A percentile compares a stretch with the other conserved stretches of the same genome.
These are phyloP conservation scores for Ulota crispa DNA, from an alignment of 225 moss, liverwort and hornwort genomes.

Conservation along the genomic window DNA sequence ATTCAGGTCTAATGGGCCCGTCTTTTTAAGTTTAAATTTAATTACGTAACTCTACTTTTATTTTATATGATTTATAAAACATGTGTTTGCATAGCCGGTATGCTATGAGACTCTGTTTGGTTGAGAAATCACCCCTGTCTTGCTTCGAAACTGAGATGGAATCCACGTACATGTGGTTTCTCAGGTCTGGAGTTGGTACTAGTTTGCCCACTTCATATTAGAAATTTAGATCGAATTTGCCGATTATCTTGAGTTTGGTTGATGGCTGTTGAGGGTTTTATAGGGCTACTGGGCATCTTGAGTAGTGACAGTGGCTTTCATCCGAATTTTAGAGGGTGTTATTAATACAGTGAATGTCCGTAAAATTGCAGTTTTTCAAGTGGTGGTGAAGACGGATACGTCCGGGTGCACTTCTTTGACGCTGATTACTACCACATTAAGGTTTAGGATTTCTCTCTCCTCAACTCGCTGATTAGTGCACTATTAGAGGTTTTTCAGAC, in stretches of 20 bases:
- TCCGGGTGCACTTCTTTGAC: conserved; percentile 93
- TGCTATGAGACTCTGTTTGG: not conserved
- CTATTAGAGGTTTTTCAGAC: not conserved
- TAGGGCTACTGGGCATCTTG: not conserved
- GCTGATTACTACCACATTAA: conserved; percentile 97
- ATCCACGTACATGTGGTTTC: not conserved
- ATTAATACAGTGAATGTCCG: not conserved
- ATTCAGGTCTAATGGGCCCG: not conserved
- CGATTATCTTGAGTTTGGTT: not conserved
- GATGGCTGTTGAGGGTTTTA: not conserved
- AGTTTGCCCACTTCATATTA: not conserved
- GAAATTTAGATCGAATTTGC: not conserved
- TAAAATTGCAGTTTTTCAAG: conserved; percentile 63
- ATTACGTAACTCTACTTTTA: too few relatives aligned
- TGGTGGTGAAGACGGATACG: conserved; percentile 98
- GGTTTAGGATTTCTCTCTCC: conserved; percentile 52
- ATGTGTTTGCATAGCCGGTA: not conserved
- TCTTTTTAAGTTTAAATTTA: not conserved
- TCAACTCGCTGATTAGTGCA: conserved; percentile 4
- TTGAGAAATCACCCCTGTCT: not conserved
- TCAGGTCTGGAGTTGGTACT: not conserved
- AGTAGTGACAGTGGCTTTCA: not conserved
- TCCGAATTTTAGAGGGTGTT: not conserved
- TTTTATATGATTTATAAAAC: too few relatives aligned
- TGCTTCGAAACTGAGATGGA: not conserved